Conservation (phyloP, 1,139 yeast genomes). For the Yarrowia galli region DNA sequence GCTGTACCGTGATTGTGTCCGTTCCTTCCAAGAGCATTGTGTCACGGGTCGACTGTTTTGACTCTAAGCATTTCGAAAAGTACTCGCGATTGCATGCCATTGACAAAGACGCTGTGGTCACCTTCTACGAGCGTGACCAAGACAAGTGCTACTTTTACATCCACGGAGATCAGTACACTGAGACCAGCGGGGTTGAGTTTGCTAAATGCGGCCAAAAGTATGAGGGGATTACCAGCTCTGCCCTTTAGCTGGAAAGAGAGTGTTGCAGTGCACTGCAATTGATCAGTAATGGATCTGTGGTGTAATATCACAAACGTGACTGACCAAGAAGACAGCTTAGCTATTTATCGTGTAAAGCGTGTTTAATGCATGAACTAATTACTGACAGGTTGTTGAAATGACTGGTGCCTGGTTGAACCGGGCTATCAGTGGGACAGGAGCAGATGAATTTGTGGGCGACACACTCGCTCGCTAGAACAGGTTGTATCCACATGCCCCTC, state of each 20-base stretch:
- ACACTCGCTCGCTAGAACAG: no score
- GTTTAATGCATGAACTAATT: not conserved
- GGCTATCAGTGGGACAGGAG: no score
- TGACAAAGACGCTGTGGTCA: constrained; percentile 8
- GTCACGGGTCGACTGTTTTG: constrained; percentile 16
- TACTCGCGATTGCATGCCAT: constrained; percentile 10
- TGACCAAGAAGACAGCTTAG: no score
- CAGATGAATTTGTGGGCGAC: no score
- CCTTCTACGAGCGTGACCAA: constrained; percentile 10
- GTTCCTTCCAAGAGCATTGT: not conserved
- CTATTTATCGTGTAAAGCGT: no score
- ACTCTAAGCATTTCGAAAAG: constrained; percentile 16
- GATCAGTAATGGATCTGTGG: no score
- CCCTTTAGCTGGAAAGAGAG: not conserved
- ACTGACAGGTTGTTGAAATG: not conserved
- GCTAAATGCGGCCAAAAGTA: constrained; percentile 19
- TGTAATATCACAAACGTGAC: no score
- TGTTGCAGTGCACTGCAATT: no score
- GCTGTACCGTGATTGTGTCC: constrained; percentile 12
- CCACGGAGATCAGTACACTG: constrained; percentile 22
- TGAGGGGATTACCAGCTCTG: constrained; percentile 13
- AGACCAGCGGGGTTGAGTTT: constrained; percentile 25
- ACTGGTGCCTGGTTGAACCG: not conserved
- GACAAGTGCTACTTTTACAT: constrained; percentile 13
- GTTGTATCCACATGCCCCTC: not conserved